phyloP scores from a whole-genome alignment of 2,329 filamentous ascomycete species.

The Mariannaea elegans region DNA sequence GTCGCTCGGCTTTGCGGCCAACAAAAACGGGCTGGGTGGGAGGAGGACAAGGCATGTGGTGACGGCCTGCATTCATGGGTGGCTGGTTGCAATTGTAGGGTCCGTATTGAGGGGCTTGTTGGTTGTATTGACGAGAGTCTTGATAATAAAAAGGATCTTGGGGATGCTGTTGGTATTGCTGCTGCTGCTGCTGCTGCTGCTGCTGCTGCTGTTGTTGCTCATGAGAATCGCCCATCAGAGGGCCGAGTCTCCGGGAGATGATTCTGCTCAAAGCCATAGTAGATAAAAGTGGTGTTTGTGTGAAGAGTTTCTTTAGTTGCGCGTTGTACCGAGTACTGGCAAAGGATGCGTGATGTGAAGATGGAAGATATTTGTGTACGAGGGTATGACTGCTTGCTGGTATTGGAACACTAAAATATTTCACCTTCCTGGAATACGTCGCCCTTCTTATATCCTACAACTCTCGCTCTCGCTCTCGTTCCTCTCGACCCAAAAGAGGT shows the following conservation, averaged over 20 bases:
- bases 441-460: slow-evolving; percentile 8
- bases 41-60: neutral
- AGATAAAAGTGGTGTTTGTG: neutral
- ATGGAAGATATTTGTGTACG: neutral
- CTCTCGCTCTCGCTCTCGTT: neutral
- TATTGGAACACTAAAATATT: neutral
- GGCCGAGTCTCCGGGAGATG: neutral
- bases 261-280: slow-evolving; percentile 32
- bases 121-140: neutral
- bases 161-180: neutral
- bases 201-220: neutral
- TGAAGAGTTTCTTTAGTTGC: neutral
- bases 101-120: neutral
- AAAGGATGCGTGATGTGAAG: neutral
- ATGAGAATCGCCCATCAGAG: slow-evolving; percentile 11
- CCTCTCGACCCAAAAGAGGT: slow-evolving; percentile 20
- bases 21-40: slow-evolving; percentile 21
- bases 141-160: slow-evolving; percentile 3
- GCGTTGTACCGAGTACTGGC: no score
- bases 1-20: slow-evolving; percentile 30
- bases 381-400: neutral
- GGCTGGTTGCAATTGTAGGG: neutral
- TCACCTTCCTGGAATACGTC: neutral
- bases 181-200: neutral
- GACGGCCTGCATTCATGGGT: neutral